A percentile compares a stretch with the other conserved stretches of the same genome.
phyloP scores from a whole-genome alignment of 2,329 filamentous ascomycete genomes.

The Triangularia verruculosa region DNA sequence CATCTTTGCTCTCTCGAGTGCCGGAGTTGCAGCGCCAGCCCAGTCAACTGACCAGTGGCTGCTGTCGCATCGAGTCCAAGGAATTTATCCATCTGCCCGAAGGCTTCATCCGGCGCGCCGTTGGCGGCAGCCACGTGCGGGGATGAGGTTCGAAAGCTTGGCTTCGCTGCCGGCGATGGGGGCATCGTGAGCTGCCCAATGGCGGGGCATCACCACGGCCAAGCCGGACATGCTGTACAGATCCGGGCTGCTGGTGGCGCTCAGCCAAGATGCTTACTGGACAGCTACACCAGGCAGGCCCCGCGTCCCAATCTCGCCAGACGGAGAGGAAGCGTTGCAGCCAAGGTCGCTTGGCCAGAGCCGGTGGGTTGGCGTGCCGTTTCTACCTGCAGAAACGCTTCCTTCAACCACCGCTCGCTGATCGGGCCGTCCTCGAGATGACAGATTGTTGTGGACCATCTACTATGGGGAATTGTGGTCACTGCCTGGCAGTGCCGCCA shows the following conservation, averaged over 20 bases:
- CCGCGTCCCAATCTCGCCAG: slow-evolving; percentile 18
- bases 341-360: slow-evolving; percentile 23
- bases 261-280: slow-evolving; percentile 1
- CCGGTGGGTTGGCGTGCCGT: slow-evolving; percentile 14
- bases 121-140: slow-evolving; percentile 28
- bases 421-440: slow-evolving; percentile 17
- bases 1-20: not conserved
- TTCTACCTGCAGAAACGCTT: slow-evolving; percentile 3
- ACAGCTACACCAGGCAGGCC: slow-evolving; percentile 14
- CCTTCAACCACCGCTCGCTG: slow-evolving; percentile 10
- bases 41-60: not conserved
- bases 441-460: slow-evolving; percentile 1
- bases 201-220: slow-evolving; percentile 14
- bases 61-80: slow-evolving; percentile 4
- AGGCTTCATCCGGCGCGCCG: slow-evolving; percentile 25
- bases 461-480: not conserved
- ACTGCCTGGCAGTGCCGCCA: not conserved
- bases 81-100: slow-evolving; percentile 29
- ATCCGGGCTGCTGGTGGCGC: slow-evolving; percentile 25
- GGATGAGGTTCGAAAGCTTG: slow-evolving; percentile 16
- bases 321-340: slow-evolving; percentile 13
- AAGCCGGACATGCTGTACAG: slow-evolving; percentile 28
- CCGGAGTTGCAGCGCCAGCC: slow-evolving; percentile 6
- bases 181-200: slow-evolving; percentile 15
- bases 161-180: not conserved